These are phyloP conservation scores for Puccinia polysora DNA, from an alignment of 1,284 basidiomycete species.

Conservation along the genomic window DNA sequence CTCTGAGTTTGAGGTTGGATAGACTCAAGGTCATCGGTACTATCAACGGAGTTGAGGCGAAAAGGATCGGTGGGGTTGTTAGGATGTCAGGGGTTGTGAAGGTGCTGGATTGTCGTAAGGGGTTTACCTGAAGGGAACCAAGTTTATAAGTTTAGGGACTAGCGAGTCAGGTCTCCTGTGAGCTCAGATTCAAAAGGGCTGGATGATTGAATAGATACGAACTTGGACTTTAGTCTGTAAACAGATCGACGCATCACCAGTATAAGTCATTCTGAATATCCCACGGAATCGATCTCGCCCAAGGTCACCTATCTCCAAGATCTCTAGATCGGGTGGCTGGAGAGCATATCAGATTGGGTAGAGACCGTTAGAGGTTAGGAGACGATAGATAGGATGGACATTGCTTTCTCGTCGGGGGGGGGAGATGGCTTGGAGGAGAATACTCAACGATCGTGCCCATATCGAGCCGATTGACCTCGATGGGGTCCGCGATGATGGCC, in stretches of 20 bases:
- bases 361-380: not conserved
- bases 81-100: conserved; percentile 60
- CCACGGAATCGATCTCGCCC: conserved; percentile 93
- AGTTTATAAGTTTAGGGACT: conserved; percentile 52
- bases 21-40: conserved; percentile 98
- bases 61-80: conserved; percentile 73
- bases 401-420: not conserved
- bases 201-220: conserved; percentile 46
- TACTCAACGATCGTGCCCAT: conserved; percentile 87
- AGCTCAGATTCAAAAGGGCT: no score
- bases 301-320: conserved; percentile 95
- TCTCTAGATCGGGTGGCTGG: conserved; percentile 91
- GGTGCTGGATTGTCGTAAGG: conserved; percentile 76
- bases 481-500: conserved; percentile 92
- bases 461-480: conserved; percentile 92
- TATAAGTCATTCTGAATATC: conserved; percentile 91
- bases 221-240: conserved; percentile 94
- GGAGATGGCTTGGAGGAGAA: not conserved
- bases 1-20: conserved; percentile 84
- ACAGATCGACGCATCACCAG: conserved; percentile 92
- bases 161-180: conserved; percentile 45
- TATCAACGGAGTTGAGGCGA: conserved; percentile 83
- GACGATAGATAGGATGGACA: not conserved
- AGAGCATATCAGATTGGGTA: not conserved
- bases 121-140: conserved; percentile 69